Evolutionary conservation across 805 yeast genomes (phyloP).

Genomic region (Sporopachydermia quercuum): DNA sequence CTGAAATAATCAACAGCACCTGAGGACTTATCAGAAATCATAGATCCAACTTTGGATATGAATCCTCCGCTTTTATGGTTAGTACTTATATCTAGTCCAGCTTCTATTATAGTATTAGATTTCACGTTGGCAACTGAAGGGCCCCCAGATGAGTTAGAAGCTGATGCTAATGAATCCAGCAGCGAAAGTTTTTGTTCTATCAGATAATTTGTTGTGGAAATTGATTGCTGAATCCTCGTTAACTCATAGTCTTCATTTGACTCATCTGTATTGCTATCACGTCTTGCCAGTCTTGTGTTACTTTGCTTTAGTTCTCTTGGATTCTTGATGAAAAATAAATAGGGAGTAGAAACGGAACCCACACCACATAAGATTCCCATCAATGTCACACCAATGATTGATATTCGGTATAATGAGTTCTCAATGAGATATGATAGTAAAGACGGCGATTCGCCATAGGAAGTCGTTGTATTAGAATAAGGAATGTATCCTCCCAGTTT

Average conservation of each 20-base stretch:
- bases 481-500: constrained; percentile 16
- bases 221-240: constrained; percentile 15
- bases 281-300: constrained; percentile 7
- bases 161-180: constrained; percentile 4
- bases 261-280: not conserved
- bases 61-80: too few species aligned
- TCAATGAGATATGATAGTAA: constrained; percentile 8
- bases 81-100: too few species aligned
- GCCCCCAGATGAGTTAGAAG: not conserved
- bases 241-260: constrained; percentile 14
- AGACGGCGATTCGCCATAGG: constrained; percentile 4
- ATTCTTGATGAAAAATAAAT: constrained; percentile 18
- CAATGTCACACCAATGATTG: constrained; percentile 24
- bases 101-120: too few species aligned
- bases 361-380: constrained; percentile 26
- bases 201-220: constrained; percentile 17
- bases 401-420: constrained; percentile 18
- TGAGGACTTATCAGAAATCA: too few species aligned
- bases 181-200: constrained; percentile 13
- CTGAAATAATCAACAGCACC: too few species aligned
- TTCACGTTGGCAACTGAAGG: constrained; percentile 1
- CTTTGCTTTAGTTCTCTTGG: not conserved
- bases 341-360: constrained; percentile 26
- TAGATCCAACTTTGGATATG: not conserved
- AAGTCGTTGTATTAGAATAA: not conserved